Evolutionary conservation across 805 yeast genomes (phyloP).

Genomic region (Vanderwaltozyma polyspora): DNA sequence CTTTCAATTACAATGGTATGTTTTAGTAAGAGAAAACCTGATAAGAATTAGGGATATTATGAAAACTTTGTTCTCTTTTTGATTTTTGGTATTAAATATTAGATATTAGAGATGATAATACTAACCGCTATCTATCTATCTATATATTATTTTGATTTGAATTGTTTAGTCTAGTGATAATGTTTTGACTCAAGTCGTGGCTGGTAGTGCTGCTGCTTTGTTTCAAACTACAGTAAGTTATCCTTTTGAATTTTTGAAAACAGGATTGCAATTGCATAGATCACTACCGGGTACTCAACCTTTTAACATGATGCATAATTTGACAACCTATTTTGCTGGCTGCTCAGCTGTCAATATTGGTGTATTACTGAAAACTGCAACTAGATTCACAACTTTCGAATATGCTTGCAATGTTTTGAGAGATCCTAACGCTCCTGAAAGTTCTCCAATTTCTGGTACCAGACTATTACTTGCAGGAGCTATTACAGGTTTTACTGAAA

Average conservation of each 20-base stretch:
- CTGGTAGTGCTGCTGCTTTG: slow-evolving; percentile 44
- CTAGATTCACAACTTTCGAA: slow-evolving; percentile 66
- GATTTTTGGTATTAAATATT: no score
- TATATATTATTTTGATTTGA: no score
- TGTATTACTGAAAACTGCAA: slow-evolving; percentile 56
- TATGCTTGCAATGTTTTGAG: slow-evolving; percentile 51
- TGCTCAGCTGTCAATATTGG: slow-evolving; percentile 70
- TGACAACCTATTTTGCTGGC: slow-evolving; percentile 41
- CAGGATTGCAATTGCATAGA: slow-evolving; percentile 50
- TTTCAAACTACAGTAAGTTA: slow-evolving; percentile 53
- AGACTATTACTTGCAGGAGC: slow-evolving; percentile 74
- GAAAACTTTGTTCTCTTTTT: no score
- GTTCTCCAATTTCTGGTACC: slow-evolving; percentile 62
- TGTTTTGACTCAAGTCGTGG: slow-evolving; percentile 11
- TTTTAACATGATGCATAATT: slow-evolving; percentile 20
- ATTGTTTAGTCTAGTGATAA: slow-evolving; percentile 3
- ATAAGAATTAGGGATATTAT: no score
- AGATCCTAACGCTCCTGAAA: slow-evolving; percentile 36
- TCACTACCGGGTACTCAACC: slow-evolving; percentile 6
- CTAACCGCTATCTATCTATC: no score
- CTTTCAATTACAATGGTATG: no score
- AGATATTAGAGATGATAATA: no score
- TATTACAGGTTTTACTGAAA: slow-evolving; percentile 74
- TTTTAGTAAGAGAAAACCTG: no score
- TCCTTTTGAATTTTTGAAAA: slow-evolving; percentile 63